Percentiles rank a stretch among this genome's conserved stretches.
These are phyloP conservation scores for Leccinum cinnamomeum DNA, from an alignment of 1,284 basidiomycete species.

Conservation along the genomic window DNA sequence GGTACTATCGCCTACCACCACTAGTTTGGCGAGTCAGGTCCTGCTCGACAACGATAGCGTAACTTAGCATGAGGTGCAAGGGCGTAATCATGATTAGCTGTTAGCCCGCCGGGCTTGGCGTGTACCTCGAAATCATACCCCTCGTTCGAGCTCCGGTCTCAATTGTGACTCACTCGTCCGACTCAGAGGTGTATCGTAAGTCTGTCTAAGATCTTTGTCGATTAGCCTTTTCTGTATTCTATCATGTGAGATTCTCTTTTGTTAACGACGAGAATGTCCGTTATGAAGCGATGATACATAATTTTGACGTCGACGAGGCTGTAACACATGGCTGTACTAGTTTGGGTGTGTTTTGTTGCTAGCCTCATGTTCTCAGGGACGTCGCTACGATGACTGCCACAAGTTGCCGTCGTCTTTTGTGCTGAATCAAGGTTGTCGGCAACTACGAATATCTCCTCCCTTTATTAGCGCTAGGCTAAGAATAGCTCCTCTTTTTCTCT, in stretches of 20 bases:
- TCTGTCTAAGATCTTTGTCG: no score
- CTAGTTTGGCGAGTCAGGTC: background rate
- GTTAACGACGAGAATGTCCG: no score
- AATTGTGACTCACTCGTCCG: no score
- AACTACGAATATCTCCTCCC: background rate
- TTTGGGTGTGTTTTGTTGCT: constrained; percentile 5
- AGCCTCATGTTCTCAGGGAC: constrained; percentile 1
- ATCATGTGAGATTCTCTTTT: no score
- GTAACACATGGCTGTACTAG: background rate
- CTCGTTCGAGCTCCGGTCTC: no score
- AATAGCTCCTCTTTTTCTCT: background rate
- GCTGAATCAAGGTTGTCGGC: background rate
- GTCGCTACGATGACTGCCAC: constrained; percentile 22
- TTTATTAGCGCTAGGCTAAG: constrained; percentile 6
- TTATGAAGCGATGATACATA: no score
- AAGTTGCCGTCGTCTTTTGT: background rate
- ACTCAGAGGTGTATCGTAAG: no score
- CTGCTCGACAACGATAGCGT: no score
- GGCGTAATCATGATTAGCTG: background rate
- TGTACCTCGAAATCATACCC: no score
- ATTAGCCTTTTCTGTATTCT: no score
- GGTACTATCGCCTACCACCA: background rate
- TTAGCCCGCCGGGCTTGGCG: no score
- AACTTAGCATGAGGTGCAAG: no score
- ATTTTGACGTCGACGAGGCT: background rate